Base-by-base conservation (phyloP, 805 yeast species). In the Candida maesae region DNA sequence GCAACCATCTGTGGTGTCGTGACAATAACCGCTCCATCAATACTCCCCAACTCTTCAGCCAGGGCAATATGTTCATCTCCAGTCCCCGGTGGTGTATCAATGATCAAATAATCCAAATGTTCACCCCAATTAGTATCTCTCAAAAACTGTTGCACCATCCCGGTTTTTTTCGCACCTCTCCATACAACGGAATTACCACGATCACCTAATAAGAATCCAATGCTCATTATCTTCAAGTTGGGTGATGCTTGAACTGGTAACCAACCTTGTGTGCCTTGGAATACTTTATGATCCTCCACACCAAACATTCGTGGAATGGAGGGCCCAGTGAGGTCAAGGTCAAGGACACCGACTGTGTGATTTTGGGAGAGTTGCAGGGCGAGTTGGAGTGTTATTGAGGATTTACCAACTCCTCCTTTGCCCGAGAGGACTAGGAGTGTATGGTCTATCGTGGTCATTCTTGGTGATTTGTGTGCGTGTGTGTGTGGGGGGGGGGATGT, bases 61-160 rank as follows among this genome's bases (percentile, higher is more conserved):
- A 95, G 84, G 4, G 96, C 89, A 28, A 93, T 93, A 60, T 93
- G 99, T 60, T 93, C 99, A 63, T 93, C 99, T 0, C 96, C 84
- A 0, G 99, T 93, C 0, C 99, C 99, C 0, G 99, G 99, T 1
- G 99, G 99, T 0, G 99, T 93, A 60, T 93, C 99, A 6, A 93
- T 89, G 24, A 93, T 65, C 41, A 91, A 64, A 58, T 85, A 91
- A 41, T 87, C 78, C 20, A 74, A 67, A 17, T 41, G 44, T 15
- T 72, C 74, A 0, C 88, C 96, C 99, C 99, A 93, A 21, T 77
- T 76, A 2, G 91, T 96, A 59, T 93, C 98, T 46, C 78, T 76
- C 31, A 95, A 68, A 58, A 93, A 91, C 65, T 93, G 99, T 46
- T 90, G 76, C 27, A 93, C 85, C 98, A 93, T 93, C 12, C 97